These are phyloP conservation scores for Arbutus unedo DNA, from an alignment of 148 eudicot species.

Conservation along the genomic window DNA sequence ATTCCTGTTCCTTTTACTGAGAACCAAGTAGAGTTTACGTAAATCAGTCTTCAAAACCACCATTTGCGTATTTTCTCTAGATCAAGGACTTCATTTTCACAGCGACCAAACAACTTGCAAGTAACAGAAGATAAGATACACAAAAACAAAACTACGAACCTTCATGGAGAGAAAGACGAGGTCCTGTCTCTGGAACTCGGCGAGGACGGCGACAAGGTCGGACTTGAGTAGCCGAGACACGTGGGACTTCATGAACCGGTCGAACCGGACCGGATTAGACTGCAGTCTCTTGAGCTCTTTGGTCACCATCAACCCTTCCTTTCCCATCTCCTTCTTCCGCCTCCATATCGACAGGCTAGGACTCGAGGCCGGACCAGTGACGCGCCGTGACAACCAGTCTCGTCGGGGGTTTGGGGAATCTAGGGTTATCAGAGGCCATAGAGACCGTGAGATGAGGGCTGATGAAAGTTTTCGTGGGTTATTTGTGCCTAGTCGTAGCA, in stretches of 20 bases:
- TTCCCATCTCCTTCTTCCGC: conserved; percentile 86
- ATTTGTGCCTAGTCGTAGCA: background rate
- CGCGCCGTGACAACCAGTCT: conserved; percentile 13
- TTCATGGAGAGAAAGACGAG: conserved; percentile 78
- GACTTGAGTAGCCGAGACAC: conserved; percentile 79
- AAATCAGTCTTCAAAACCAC: background rate
- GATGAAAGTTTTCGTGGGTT: background rate
- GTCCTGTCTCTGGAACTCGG: conserved; percentile 87
- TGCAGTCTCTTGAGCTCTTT: conserved; percentile 88
- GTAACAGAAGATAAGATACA: background rate
- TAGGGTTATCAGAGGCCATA: conserved; percentile 7
- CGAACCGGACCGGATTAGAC: conserved; percentile 53
- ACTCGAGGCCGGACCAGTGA: conserved; percentile 35
- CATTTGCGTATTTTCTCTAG: background rate
- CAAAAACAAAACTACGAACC: conserved; percentile 21
- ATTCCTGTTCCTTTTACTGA: background rate
- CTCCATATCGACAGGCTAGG: conserved; percentile 94
- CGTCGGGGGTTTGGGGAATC: conserved; percentile 9
- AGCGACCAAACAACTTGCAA: background rate
- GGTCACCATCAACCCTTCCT: conserved; percentile 81
- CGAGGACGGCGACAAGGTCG: conserved; percentile 86
- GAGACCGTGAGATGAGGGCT: background rate
- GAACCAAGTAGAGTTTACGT: background rate
- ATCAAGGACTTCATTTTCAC: background rate
- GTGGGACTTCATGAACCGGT: conserved; percentile 55